These are phyloP conservation scores for Pseudocercospora musae DNA, from an alignment of 2,329 filamentous ascomycete species.

Conservation along the genomic window DNA sequence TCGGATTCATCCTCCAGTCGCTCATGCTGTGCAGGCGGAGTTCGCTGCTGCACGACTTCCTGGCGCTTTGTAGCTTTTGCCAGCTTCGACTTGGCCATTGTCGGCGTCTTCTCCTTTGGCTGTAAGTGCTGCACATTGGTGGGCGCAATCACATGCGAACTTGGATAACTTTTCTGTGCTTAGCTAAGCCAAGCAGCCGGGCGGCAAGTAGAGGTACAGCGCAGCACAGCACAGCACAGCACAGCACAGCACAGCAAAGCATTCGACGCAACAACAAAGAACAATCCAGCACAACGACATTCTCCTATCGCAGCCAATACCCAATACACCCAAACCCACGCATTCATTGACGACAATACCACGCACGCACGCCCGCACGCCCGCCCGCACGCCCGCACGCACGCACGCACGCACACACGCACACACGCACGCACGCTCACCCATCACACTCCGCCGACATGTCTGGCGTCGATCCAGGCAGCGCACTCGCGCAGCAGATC, in stretches of 20 bases:
- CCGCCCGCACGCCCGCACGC: too few relatives aligned
- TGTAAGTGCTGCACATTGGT: background rate
- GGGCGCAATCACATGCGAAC: background rate
- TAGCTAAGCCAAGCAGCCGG: too few relatives aligned
- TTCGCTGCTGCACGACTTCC: constrained; percentile 21
- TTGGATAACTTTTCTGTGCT: constrained; percentile 5
- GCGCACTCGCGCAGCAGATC: constrained; percentile 80
- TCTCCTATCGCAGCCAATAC: constrained; percentile 5
- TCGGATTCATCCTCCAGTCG: constrained; percentile 29
- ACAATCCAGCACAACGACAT: background rate
- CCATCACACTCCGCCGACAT: constrained; percentile 48
- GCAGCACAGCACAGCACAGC: background rate
- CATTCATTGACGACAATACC: constrained; percentile 6
- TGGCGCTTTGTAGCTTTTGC: background rate
- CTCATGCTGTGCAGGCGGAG: constrained; percentile 18
- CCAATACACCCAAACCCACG: background rate
- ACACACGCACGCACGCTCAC: constrained; percentile 1
- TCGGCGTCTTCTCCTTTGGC: constrained; percentile 2
- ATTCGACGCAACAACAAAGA: background rate
- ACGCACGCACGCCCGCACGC: too few relatives aligned
- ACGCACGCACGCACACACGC: too few relatives aligned
- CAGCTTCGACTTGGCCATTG: constrained; percentile 21
- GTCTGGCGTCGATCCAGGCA: constrained; percentile 69
- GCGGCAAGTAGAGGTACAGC: too few relatives aligned
- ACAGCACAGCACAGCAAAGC: background rate